Evolutionary conservation across 1,284 basidiomycete species (phyloP), one percentile per base, ranked within the genome.

Genomic region (Ceratobasidium sp.): DNA sequence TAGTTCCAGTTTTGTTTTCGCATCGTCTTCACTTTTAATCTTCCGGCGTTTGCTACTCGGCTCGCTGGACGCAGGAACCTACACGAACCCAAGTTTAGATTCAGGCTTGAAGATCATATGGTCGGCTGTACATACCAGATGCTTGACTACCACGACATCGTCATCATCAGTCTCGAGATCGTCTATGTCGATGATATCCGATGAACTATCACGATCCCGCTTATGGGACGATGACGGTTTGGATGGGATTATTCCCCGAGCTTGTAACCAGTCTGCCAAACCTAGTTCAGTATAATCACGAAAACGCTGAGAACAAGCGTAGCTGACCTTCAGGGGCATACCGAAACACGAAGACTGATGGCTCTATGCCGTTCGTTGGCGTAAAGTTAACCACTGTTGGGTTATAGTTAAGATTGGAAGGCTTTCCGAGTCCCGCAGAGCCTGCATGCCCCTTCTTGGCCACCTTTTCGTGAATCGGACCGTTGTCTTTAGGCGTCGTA

Each of bases 281-380:
- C 8, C 37, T 22, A 19, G 32, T 29, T 22, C 19, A 37, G 9
- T 19, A 37, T 8, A 37, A 2, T 49, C 1, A 22, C 6, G 19
- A 6, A 37, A 57, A 7, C 13, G 2, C 19, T 19, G 9, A 46
- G 5, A 19, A 19, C n/a, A 43, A 32, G 15, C 13, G 46, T 22
- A 32, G 32, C 59, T 22, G 7, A 74, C 70, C 70, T 64, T 74
- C 46, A 37, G 70, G 59, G 6, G 57, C 59, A 54, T 74, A 74
- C 5, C 59, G 59, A 52, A 74, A 74, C 1, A 74, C 8, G 52
- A 74, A 74, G 8, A 40, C 51, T 29, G 46, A n/a, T 1, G 57
- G 59, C 11, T 37, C n/a, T 19, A 64, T 15, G 6, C 15, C 32
- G 19, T 37, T 8, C 13, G 1, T 34, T 15, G 56, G 57, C 1